Conservation (phyloP, 176 grass and related monocot species). For the Puccinellia tenuiflora region DNA sequence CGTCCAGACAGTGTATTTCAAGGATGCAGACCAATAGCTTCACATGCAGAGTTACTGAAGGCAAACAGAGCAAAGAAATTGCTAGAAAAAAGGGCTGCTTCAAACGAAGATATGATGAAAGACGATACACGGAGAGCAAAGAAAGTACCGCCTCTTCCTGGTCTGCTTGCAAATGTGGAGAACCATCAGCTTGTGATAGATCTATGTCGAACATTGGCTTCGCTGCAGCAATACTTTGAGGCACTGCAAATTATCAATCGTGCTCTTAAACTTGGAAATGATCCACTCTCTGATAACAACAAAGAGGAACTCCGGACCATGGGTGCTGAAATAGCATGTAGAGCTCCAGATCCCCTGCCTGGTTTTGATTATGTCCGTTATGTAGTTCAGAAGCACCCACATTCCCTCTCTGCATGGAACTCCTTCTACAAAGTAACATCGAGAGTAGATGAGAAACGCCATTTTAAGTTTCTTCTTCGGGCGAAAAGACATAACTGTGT, state of each 20-base stretch:
- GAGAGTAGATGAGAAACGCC: slow-evolving; percentile 65
- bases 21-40: slow-evolving; percentile 81
- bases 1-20: slow-evolving; percentile 67
- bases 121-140: slow-evolving; percentile 56
- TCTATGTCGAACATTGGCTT: slow-evolving; percentile 77
- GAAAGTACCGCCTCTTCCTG: slow-evolving; percentile 75
- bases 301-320: slow-evolving; percentile 73
- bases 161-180: slow-evolving; percentile 54
- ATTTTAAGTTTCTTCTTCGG: slow-evolving; percentile 67
- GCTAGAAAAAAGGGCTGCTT: slow-evolving; percentile 61
- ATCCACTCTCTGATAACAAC: slow-evolving; percentile 48
- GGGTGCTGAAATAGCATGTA: slow-evolving; percentile 94
- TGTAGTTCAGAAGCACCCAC: slow-evolving; percentile 77
- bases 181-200: slow-evolving; percentile 69
- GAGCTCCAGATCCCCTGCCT: slow-evolving; percentile 71
- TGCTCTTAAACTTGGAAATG: slow-evolving; percentile 75
- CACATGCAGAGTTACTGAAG: slow-evolving; percentile 51
- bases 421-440: slow-evolving; percentile 90
- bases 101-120: slow-evolving; percentile 56
- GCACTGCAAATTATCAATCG: slow-evolving; percentile 80
- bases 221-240: slow-evolving; percentile 68
- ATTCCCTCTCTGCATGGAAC: slow-evolving; percentile 79
- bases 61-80: slow-evolving; percentile 82
- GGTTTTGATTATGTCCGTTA: slow-evolving; percentile 92
- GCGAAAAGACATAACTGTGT: slow-evolving; percentile 57